Evolutionary conservation across 495 filamentous ascomycete species (phyloP).

Genomic region (Penicillium macrosclerotiorum): DNA sequence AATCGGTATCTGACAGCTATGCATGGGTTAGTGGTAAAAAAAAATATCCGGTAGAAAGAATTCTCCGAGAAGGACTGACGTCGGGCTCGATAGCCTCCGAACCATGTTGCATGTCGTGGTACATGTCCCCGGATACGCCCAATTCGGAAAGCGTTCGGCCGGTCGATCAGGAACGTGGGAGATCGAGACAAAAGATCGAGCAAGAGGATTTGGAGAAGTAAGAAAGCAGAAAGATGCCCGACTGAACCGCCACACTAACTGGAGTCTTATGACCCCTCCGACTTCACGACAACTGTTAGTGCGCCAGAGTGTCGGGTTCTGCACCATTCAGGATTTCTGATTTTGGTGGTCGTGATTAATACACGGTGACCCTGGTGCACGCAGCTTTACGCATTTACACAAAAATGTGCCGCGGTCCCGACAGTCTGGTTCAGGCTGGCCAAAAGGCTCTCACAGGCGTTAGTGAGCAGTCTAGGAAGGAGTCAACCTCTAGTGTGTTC

Average conservation of each 20-base stretch:
- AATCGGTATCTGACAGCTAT: conserved; percentile 30
- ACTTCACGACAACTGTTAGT: conserved; percentile 18
- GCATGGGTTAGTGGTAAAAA: not conserved
- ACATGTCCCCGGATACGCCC: conserved; percentile 6
- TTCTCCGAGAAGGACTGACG: conserved; percentile 18
- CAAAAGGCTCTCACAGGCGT: conserved; percentile 3
- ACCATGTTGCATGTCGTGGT: conserved; percentile 5
- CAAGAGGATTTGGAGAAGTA: conserved; percentile 4
- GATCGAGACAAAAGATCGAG: not conserved
- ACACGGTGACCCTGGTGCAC: not conserved
- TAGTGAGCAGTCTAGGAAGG: not conserved
- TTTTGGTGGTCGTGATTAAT: no score
- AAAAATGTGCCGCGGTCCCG: conserved; percentile 3
- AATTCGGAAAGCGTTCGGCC: not conserved
- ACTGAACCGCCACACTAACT: conserved; percentile 18
- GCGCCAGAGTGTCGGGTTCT: conserved; percentile 17
- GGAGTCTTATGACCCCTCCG: conserved; percentile 25
- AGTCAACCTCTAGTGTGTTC: conserved; percentile 1
- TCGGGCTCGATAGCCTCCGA: conserved; percentile 31
- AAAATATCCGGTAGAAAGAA: not conserved
- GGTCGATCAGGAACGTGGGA: not conserved
- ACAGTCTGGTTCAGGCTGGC: conserved; percentile 5
- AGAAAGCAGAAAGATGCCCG: conserved; percentile 6
- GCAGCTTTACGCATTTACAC: not conserved
- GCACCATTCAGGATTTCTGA: no score